phyloP scores from a whole-genome alignment of 2,329 filamentous ascomycete species.

The Venturiaceae sp. region DNA sequence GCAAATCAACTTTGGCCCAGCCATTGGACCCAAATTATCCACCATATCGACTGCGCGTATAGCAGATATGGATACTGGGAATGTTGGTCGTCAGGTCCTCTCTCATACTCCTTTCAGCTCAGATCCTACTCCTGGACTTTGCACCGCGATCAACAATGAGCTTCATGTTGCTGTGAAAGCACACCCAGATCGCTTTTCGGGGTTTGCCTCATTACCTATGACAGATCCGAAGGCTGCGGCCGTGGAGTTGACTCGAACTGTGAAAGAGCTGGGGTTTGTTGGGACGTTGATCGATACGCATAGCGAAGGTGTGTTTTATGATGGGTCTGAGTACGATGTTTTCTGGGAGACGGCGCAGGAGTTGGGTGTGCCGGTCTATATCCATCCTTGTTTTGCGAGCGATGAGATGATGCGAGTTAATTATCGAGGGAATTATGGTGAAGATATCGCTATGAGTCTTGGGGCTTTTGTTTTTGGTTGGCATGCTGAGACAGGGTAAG shows the following conservation, averaged over 20 bases:
- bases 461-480: neutral
- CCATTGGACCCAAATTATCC: neutral
- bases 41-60: neutral
- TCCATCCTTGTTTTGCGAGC: neutral
- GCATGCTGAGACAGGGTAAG: neutral
- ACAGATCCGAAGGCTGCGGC: neutral
- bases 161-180: neutral
- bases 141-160: neutral
- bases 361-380: neutral
- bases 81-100: neutral
- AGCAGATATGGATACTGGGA: neutral
- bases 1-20: neutral
- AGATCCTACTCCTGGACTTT: neutral
- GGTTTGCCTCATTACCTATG: neutral
- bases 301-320: neutral
- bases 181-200: neutral
- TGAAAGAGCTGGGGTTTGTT: neutral
- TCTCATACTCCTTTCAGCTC: neutral
- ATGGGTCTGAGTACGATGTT: neutral
- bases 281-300: neutral
- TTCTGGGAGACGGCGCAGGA: neutral
- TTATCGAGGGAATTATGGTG: neutral
- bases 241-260: neutral
- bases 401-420: neutral
- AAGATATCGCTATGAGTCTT: neutral